These are phyloP conservation scores for Colletotrichum sojae DNA, from an alignment of 2,329 filamentous ascomycete genomes.

Conservation along the genomic window DNA sequence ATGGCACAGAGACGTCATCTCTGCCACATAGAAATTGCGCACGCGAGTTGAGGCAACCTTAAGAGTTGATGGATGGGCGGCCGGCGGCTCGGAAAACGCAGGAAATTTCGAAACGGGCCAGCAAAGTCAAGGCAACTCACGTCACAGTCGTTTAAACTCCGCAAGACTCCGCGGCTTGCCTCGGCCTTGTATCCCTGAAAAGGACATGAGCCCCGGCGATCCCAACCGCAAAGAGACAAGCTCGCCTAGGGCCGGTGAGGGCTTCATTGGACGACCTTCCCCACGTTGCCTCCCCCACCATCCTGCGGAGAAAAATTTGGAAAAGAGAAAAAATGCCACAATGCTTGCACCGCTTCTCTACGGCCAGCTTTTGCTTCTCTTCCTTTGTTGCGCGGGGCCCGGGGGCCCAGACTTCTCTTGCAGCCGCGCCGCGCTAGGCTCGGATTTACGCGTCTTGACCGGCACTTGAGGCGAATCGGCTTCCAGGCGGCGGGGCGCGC, in stretches of 20 bases:
- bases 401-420: background rate
- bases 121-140: slow-evolving; percentile 11
- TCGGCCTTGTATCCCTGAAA: slow-evolving; percentile 19
- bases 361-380: background rate
- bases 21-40: background rate
- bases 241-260: slow-evolving; percentile 5
- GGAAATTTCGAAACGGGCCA: slow-evolving; percentile 26
- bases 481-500: slow-evolving; percentile 13
- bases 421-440: background rate
- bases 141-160: slow-evolving; percentile 35
- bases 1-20: slow-evolving; percentile 16
- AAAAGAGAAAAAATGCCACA: background rate
- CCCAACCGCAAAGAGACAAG: slow-evolving; percentile 7
- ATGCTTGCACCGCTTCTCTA: background rate
- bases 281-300: slow-evolving; percentile 24
- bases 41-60: slow-evolving; percentile 11
- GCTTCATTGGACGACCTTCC: slow-evolving; percentile 24
- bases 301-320: slow-evolving; percentile 11
- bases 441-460: slow-evolving; percentile 27
- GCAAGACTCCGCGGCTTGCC: slow-evolving; percentile 35
- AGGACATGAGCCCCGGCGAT: slow-evolving; percentile 14
- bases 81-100: slow-evolving; percentile 5
- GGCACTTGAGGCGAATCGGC: slow-evolving; percentile 24
- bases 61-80: background rate
- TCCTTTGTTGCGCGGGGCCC: background rate